phyloP scores from a whole-genome alignment of 2,329 filamentous ascomycete species.

The Ophiostoma sp. region DNA sequence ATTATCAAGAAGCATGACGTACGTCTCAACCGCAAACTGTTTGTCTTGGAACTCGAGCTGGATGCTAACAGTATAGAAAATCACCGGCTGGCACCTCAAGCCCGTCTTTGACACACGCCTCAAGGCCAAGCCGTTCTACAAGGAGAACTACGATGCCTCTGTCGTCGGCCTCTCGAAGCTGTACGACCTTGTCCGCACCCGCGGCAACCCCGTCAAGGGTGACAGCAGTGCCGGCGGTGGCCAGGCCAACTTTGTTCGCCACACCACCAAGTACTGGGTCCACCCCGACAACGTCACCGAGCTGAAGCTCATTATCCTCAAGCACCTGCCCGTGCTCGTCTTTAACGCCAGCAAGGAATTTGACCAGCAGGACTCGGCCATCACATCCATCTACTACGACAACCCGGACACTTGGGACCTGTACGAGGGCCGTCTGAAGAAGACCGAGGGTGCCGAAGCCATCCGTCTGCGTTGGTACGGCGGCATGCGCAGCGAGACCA shows the following conservation, averaged over 20 bases:
- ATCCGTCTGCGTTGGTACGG: conserved; percentile 97
- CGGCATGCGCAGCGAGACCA: conserved; percentile 89
- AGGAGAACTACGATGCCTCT: conserved; percentile 96
- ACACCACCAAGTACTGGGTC: conserved; percentile 99
- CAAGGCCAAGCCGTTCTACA: conserved; percentile 96
- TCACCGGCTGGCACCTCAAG: conserved; percentile 86
- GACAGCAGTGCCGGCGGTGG: conserved; percentile 85
- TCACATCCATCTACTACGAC: conserved; percentile 98
- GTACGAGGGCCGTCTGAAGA: conserved; percentile 90
- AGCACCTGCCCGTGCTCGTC: conserved; percentile 92
- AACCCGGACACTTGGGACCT: conserved; percentile 91
- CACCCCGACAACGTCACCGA: conserved; percentile 98
- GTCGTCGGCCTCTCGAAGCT: conserved; percentile 91
- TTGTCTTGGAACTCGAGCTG: not conserved
- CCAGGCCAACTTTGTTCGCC: conserved; percentile 92
- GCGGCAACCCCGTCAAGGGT: conserved; percentile 86
- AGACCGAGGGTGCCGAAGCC: conserved; percentile 94
- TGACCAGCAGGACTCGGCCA: conserved; percentile 81
- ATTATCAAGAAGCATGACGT: conserved; percentile 99
- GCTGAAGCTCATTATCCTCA: conserved; percentile 93
- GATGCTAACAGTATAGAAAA: conserved; percentile 57
- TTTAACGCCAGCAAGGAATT: conserved; percentile 98
- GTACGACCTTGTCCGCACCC: conserved; percentile 89
- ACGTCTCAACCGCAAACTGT: conserved; percentile 35
- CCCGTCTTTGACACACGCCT: conserved; percentile 93